Base-by-base conservation (phyloP, 2,329 filamentous ascomycete genomes). In the Nothophoma quercina region DNA sequence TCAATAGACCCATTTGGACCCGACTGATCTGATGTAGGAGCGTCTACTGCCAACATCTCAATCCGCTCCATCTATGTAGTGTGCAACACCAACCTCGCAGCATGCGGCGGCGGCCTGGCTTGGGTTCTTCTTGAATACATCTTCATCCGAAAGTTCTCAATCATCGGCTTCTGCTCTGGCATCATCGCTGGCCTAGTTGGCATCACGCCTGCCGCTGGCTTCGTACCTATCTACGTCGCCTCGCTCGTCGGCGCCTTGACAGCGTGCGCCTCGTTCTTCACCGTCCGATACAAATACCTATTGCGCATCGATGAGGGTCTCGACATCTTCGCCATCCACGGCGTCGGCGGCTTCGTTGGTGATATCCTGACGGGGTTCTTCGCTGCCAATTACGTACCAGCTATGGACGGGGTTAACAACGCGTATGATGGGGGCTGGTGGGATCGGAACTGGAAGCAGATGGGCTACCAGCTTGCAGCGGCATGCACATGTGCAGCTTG, bases 281-380 rank as follows among this genome's bases (percentile, higher is more conserved):
- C 77, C 9, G 78, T 69, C 9, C 78, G 57, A 7, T 72, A 72
- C 59, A 84, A 85, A 60, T 74, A 83, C 42, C 72, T 82, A 53
- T 69, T 85, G 5, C 74, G 75, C 7, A 77, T 85, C 9, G 84
- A 86, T 51, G 83, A 85, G 36, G 82, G 82, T 2, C 76, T 86
- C 43, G 83, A 85, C 52, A 83, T 86, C 41, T 86, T 85, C 54
- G 82, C 82, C 23, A 79, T 86, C 22, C 84, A 86, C 62, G 83
- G 83, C 15, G 72, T 86, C 2, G 83, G 83, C n/a, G 84, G 84
- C 9, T 78, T 81, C 56, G 77, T 85, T 1, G 84, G 83, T 13
- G 79, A 82, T 26, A 75, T 86, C 39, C 63, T 85, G 15, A 85
- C 83, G 0, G 83, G 84, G 2, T 74, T 86, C 23, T 86, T 86